Evolutionary conservation across 495 filamentous ascomycete species (phyloP), one percentile per base, ranked within the genome.

Genomic region (Penicillium alfredii): DNA sequence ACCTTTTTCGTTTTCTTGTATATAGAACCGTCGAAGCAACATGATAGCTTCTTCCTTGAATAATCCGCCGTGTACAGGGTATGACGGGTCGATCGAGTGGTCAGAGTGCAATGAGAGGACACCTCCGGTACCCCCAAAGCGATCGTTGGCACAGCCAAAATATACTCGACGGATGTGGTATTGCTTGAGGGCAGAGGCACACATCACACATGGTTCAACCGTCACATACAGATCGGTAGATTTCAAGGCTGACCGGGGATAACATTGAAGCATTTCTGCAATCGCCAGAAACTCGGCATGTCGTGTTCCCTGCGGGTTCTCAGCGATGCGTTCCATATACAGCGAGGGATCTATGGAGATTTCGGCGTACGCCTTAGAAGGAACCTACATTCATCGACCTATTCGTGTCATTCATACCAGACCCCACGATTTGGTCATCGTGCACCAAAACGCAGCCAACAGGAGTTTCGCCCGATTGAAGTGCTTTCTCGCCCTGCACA

Each of bases 121-220:
- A 22, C 92, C 89, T 5, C 93, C 92, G 27, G 85, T 93, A 18
- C 92, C 92, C 10, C 92, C 92, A 66, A 98, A 98, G 29, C 90
- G 81, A 51, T 96, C 92, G 64, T 98, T 98, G 30, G 78, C 70
- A 40, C 88, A 93, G n/a, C 92, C 93, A 59, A 85, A 97, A 61
- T 85, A 96, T 2, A 97, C 92, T 34, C 74, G 77, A 35, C 81
- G 72, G 52, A 98, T 82, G 4, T 74, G 70, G 34, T 87, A 77
- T 56, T 97, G 93, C 18, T 84, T 79, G 19, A 98, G 72, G 17
- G 88, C 74, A n/a, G 86, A 88, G 2, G 92, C 90, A 53, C 92
- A 98, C 92, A 98, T 98, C 51, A 98, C 80, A 56, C 92, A 98
- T 2, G 92, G 92, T 56, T 98, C 92, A 32, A 97, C 89, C 0